Evolutionary conservation across 345 rosid genomes (phyloP).

Genomic region (Geranium brycei): DNA sequence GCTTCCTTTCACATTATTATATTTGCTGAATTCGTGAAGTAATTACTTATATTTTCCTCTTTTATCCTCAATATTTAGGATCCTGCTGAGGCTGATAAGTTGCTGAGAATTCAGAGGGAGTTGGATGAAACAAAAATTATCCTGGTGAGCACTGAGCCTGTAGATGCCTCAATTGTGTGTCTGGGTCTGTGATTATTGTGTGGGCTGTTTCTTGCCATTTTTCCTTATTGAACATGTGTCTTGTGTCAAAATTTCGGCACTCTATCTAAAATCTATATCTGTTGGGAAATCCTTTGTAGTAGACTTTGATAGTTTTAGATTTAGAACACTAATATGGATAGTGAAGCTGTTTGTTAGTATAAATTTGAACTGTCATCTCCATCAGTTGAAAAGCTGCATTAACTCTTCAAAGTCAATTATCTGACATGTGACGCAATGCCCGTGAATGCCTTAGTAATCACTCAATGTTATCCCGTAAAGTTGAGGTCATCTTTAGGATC

Average conservation of each 20-base stretch:
- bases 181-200: not conserved
- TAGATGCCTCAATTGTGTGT: not conserved
- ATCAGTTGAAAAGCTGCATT: too few species aligned
- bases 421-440: not conserved
- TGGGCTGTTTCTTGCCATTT: not conserved
- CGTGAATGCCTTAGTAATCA: not conserved
- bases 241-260: too few species aligned
- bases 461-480: not conserved
- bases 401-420: not conserved
- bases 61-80: slow-evolving; percentile 38
- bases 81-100: slow-evolving; percentile 96
- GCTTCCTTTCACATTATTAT: slow-evolving; percentile 4
- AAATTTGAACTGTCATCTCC: too few species aligned
- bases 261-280: too few species aligned
- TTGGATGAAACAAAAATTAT: slow-evolving; percentile 97
- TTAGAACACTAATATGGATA: not conserved
- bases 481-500: not conserved
- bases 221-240: not conserved
- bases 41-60: slow-evolving; percentile 1
- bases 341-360: not conserved
- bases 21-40: not conserved
- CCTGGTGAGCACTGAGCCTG: slow-evolving; percentile 45
- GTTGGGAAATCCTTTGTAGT: too few species aligned
- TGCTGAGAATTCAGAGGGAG: slow-evolving; percentile 92
- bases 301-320: too few species aligned